Percentiles rank a stretch among this genome's conserved stretches.
These are phyloP conservation scores for Aspergillus asperescens DNA, from an alignment of 495 filamentous ascomycete species.

Conservation along the genomic window DNA sequence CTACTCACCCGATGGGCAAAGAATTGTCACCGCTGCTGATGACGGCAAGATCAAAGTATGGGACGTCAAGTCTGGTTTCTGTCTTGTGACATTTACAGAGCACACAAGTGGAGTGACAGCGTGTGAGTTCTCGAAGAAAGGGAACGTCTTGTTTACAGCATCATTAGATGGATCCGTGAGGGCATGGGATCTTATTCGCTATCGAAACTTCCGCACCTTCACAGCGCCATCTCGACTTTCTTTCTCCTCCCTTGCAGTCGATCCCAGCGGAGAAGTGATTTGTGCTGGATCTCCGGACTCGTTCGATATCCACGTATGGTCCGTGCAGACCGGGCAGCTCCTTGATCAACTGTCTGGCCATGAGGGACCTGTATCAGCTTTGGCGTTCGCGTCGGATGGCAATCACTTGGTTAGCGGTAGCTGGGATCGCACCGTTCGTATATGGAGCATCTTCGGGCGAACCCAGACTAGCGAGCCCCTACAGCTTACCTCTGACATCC, in stretches of 20 bases:
- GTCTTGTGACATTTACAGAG: constrained; percentile 95
- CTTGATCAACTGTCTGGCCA: constrained; percentile 88
- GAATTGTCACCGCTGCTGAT: constrained; percentile 86
- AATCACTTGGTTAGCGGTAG: constrained; percentile 78
- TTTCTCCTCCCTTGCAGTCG: constrained; percentile 91
- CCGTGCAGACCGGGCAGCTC: constrained; percentile 93
- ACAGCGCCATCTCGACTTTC: constrained; percentile 86
- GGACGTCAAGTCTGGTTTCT: constrained; percentile 95
- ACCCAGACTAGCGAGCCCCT: constrained; percentile 93
- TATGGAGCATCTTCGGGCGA: constrained; percentile 91
- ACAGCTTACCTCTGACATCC: constrained; percentile 81
- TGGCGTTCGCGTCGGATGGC: constrained; percentile 85
- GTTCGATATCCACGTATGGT: constrained; percentile 97
- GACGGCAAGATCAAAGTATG: constrained; percentile 98
- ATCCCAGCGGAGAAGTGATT: constrained; percentile 90
- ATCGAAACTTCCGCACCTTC: constrained; percentile 95
- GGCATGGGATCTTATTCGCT: constrained; percentile 95
- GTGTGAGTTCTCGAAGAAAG: constrained; percentile 88
- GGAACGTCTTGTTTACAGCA: constrained; percentile 90
- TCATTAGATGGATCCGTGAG: constrained; percentile 89
- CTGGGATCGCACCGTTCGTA: constrained; percentile 90
- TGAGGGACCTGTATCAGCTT: constrained; percentile 82
- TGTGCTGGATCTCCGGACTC: constrained; percentile 93
- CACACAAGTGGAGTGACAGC: constrained; percentile 94
- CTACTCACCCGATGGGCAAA: constrained; percentile 90